A percentile compares a stretch with the other conserved stretches of the same genome.
Conservation (phyloP, 495 filamentous ascomycete species). For the Hyaloscypha finlandica region DNA sequence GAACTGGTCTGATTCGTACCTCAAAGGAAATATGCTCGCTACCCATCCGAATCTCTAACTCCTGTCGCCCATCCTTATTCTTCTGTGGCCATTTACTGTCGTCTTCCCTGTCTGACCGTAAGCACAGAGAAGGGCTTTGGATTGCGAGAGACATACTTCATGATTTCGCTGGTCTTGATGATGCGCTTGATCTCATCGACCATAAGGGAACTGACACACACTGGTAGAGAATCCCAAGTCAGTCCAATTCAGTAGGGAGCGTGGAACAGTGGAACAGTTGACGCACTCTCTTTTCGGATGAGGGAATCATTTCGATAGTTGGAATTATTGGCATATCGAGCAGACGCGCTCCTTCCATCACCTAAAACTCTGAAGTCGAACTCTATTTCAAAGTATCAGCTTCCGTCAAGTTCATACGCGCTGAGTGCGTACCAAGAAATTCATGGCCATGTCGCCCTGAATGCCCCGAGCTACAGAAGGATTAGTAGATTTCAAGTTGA, state of each 20-base stretch:
- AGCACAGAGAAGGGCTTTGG: constrained; percentile 4
- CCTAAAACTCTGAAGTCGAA: constrained; percentile 94
- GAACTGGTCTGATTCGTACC: constrained; percentile 46
- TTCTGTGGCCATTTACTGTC: constrained; percentile 99
- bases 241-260: constrained; percentile 9
- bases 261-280: not conserved
- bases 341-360: constrained; percentile 92
- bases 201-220: constrained; percentile 94
- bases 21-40: constrained; percentile 99
- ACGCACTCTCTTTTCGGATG: constrained; percentile 98
- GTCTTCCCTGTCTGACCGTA: constrained; percentile 70
- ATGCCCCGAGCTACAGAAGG: constrained; percentile 79
- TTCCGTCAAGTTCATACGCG: not conserved
- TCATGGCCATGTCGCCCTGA: constrained; percentile 98
- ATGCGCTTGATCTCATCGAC: constrained; percentile 95
- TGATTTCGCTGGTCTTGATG: constrained; percentile 95
- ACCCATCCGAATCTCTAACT: constrained; percentile 92
- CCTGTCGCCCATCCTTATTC: constrained; percentile 98
- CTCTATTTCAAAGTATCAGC: constrained; percentile 54
- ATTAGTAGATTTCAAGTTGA: constrained; percentile 36
- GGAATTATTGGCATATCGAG: constrained; percentile 98
- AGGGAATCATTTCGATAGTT: constrained; percentile 99
- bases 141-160: constrained; percentile 67
- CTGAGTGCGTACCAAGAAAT: constrained; percentile 73
- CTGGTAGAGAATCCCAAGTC: constrained; percentile 45